Evolutionary conservation across 2,329 filamentous ascomycete species (phyloP), one percentile per base, ranked within the genome.

Genomic region (Aspergillus uvarum): DNA sequence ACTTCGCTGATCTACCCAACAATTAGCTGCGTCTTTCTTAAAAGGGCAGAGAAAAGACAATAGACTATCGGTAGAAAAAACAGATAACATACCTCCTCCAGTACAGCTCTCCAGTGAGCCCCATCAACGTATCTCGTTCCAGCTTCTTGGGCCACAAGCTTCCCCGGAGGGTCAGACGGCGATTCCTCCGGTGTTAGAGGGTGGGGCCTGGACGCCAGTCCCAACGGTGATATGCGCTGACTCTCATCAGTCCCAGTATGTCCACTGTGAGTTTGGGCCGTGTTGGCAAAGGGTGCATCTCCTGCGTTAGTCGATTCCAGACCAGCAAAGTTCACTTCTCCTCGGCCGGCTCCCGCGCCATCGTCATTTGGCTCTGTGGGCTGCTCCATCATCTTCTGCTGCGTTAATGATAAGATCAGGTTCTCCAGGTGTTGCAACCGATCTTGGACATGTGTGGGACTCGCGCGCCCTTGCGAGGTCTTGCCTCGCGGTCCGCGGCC

Each of bases 391-490:
- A 58, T 65, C 35, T 68, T 67, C 49, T 71, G 66, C 61, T 75
- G 71, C 10, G 72, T 67, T 49, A 76, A 61, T 6, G 73, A 76
- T 59, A 75, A 62, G 16, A 76, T 72, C 47, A 76, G 51, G 54
- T 76, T 76, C 56, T 76, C 73, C 48, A 76, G 53, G 62, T 76
- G 73, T 57, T 75, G 73, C 16, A 76, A 63, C 16, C 73, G 71
- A 56, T 74, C 72, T 54, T 76, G 73, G 10, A 75, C 67, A 32
- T 73, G 63, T 3, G 70, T 63, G 12, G 72, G 70, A 49, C 65
- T 73, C 4, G 69, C 47, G 3, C 61, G 68, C 21, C 66, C 67
- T 51, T 70, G 65, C 12, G 70, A 67, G 21, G 65, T 56, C 49
- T 71, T 73, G 14, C 68, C 68, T 57, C 70, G 68, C 19, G 74